A percentile compares a stretch with the other conserved stretches of the same genome.
phyloP scores from a whole-genome alignment of 176 grass and related monocot species.

The Oryza rufipogon region DNA sequence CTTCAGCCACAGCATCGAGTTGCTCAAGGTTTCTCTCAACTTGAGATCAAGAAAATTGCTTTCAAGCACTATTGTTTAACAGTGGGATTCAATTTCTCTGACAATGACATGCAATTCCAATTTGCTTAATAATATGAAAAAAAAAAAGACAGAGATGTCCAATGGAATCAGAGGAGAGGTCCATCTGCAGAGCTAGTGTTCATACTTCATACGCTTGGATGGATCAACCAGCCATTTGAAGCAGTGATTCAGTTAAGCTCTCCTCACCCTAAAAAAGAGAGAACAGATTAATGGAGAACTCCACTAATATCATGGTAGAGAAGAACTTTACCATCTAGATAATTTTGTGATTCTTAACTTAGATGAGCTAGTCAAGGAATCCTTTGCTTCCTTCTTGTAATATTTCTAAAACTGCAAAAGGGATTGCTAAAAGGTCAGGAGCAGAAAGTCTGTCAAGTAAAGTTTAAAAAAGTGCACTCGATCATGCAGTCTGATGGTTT shows the following conservation, averaged over 20 bases:
- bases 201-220: neutral
- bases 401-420: neutral
- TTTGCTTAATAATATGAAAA: conserved; percentile 16
- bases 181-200: neutral
- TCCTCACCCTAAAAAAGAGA: conserved; percentile 19
- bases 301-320: conserved; percentile 3
- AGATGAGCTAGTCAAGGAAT: neutral
- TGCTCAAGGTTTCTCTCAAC: conserved; percentile 34
- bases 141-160: neutral
- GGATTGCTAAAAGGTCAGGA: neutral
- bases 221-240: neutral
- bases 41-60: conserved; percentile 18
- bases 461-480: conserved; percentile 35
- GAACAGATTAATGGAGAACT: neutral
- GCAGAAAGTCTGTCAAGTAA: neutral
- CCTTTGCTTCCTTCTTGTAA: conserved; percentile 20
- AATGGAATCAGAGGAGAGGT: conserved; percentile 20
- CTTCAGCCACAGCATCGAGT: neutral
- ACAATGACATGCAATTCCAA: neutral
- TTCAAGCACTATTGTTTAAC: conserved; percentile 26
- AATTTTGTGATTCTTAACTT: conserved; percentile 22
- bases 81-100: neutral
- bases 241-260: conserved; percentile 4
- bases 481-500: conserved; percentile 39
- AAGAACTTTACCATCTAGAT: conserved; percentile 14